Evolutionary conservation across 495 filamentous ascomycete species (phyloP), one percentile per base, ranked within the genome.

Genomic region (Lophium mytilinum): DNA sequence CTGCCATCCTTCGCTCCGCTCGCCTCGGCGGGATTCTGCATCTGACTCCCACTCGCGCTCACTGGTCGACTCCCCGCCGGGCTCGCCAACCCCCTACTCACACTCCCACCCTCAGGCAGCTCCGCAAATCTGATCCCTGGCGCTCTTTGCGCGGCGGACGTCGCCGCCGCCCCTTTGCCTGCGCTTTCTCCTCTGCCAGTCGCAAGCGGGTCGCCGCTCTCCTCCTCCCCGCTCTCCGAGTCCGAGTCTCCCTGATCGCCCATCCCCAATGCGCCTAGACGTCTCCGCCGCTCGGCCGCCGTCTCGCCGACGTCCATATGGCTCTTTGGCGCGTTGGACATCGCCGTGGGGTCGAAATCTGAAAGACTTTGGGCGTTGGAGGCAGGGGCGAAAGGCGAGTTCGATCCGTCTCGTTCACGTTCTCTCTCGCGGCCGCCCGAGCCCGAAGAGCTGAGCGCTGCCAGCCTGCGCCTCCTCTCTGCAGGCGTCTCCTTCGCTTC

Each of bases 191-290:
- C 66, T 52, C 46, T 37, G 43, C 47, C 50, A 47, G 52, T 55
- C 57, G 45, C 61, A 7, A 53, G 30, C 19, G 46, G 57, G 41
- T 65, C 61, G 18, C 55, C 58, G 14, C 37, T 37, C 52, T 81
- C 78, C 54, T 83, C 83, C 39, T 88, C 85, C 11, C 82, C 79
- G 40, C 80, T 83, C 47, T 86, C 83, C 9, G 57, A 54, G 11
- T 60, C 57, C 1, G 42, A 50, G 33, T 51, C 57, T 1, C 76
- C 78, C 14, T 77, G 78, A 9, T 78, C 75, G 7, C 78, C 72
- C 46, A 83, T 69, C 17, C 89, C 90, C n/a, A 96, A 73, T 4
- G 91, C 92, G 1, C 89, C 92, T 53, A 94, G 82, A 69, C 92
- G 83, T 58, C 90, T 79, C 37, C 86, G 79, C 42, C 86, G 78